Evolutionary conservation across 2,329 filamentous ascomycete species (phyloP).

Genomic region (Phaeosphaeria sp.): DNA sequence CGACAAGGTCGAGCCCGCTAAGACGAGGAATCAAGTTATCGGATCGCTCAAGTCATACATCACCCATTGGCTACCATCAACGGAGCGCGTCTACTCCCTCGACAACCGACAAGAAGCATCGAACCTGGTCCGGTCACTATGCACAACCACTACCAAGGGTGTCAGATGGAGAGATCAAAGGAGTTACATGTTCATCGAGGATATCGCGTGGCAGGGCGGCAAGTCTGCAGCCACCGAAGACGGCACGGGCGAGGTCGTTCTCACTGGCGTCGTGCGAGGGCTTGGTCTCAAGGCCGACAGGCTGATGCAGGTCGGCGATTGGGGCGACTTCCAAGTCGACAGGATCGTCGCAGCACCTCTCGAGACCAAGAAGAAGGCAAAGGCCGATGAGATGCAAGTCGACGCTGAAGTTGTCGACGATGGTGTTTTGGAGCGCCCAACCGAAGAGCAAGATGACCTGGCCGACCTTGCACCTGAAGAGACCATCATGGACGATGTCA

Average conservation of each 20-base stretch:
- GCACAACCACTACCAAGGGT: constrained; percentile 90
- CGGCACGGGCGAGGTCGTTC: constrained; percentile 64
- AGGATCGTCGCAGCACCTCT: constrained; percentile 83
- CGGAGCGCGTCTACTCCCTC: constrained; percentile 88
- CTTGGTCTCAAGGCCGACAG: constrained; percentile 88
- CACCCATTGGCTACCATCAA: constrained; percentile 89
- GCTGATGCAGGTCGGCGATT: constrained; percentile 88
- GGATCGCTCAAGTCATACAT: constrained; percentile 90
- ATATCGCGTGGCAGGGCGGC: constrained; percentile 71
- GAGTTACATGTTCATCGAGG: constrained; percentile 93
- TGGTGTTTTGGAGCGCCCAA: constrained; percentile 72
- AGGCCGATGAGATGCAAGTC: constrained; percentile 71
- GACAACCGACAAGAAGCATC: constrained; percentile 89
- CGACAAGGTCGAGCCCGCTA: constrained; percentile 77
- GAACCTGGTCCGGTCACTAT: constrained; percentile 88
- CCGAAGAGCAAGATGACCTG: constrained; percentile 81
- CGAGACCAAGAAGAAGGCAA: constrained; percentile 62
- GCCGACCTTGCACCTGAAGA: constrained; percentile 87
- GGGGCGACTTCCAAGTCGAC: constrained; percentile 91
- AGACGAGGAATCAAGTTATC: constrained; percentile 77
- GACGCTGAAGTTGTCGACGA: constrained; percentile 59
- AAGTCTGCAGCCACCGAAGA: constrained; percentile 54
- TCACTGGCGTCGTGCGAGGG: constrained; percentile 87
- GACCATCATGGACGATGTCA: constrained; percentile 75
- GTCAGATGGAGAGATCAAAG: constrained; percentile 94